These are phyloP conservation scores for Colletotrichum somersetense DNA, from an alignment of 2,329 filamentous ascomycete genomes.

Conservation along the genomic window DNA sequence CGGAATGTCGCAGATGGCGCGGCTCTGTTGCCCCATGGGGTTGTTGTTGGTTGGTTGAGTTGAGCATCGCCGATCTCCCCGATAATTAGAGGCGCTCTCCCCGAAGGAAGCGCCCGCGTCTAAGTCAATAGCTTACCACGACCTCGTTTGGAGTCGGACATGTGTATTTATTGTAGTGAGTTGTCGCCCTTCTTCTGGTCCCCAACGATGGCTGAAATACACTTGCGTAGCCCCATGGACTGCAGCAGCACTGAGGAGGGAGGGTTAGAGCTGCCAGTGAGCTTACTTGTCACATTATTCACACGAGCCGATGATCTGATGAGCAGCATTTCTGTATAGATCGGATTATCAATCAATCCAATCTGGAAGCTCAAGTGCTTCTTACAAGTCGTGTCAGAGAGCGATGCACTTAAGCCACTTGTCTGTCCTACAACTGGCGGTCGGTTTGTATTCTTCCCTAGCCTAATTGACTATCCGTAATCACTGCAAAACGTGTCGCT, in stretches of 20 bases:
- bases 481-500: background rate
- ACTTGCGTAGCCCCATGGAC: background rate
- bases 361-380: background rate
- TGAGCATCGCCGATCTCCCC: too few species aligned
- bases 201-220: constrained; percentile 1
- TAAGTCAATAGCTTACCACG: constrained; percentile 15
- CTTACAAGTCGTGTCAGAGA: background rate
- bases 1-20: constrained; percentile 27
- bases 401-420: background rate
- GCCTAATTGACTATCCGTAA: too few species aligned
- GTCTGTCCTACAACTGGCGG: background rate
- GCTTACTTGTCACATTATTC: background rate
- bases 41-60: too few species aligned
- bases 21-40: constrained; percentile 21
- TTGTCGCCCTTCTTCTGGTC: too few species aligned
- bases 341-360: background rate
- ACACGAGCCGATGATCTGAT: too few species aligned
- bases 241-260: background rate
- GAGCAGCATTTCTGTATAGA: background rate
- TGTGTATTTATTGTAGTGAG: too few species aligned
- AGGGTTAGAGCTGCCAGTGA: background rate
- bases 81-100: too few species aligned
- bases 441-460: too few species aligned
- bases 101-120: constrained; percentile 6
- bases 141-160: background rate